A percentile compares a stretch with the other conserved stretches of the same genome.
Conservation (phyloP, 1,284 basidiomycete species). For the Heterobasidion irregulare region DNA sequence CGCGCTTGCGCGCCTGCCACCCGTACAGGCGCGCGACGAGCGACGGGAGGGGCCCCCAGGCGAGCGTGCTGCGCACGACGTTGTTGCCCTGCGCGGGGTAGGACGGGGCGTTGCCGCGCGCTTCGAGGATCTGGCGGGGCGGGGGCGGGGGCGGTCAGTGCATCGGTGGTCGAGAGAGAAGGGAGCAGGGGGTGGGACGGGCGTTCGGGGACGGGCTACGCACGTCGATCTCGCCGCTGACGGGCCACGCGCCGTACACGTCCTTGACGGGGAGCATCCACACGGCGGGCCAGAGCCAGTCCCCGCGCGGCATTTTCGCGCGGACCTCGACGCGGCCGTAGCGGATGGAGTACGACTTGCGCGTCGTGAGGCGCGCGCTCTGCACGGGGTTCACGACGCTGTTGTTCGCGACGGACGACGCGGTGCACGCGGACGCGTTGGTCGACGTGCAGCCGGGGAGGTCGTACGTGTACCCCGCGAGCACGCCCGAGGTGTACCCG, state of each 20-base stretch:
- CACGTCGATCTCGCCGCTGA: conserved; percentile 68
- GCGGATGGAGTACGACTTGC: conserved; percentile 48
- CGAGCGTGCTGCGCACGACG: conserved; percentile 65
- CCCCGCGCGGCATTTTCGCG: conserved; percentile 32
- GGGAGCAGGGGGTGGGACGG: neutral
- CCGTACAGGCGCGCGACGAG: conserved; percentile 56
- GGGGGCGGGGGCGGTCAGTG: neutral
- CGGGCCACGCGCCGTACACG: conserved; percentile 71
- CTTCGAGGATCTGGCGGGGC: conserved; percentile 53
- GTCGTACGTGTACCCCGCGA: conserved; percentile 57
- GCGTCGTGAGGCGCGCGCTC: conserved; percentile 67
- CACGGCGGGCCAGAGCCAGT: conserved; percentile 81
- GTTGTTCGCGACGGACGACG: conserved; percentile 23
- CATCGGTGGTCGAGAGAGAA: neutral
- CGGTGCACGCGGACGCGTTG: conserved; percentile 31
- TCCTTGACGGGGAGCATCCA: conserved; percentile 73
- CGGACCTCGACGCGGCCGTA: conserved; percentile 70
- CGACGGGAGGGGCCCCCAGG: conserved; percentile 62
- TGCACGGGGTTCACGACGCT: conserved; percentile 64
- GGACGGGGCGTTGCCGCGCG: conserved; percentile 52
- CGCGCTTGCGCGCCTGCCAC: conserved; percentile 60
- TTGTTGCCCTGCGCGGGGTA: conserved; percentile 65
- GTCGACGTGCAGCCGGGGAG: conserved; percentile 56
- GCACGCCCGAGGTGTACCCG: conserved; percentile 34
- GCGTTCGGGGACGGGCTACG: conserved; percentile 10